phyloP scores from a whole-genome alignment of 2,329 filamentous ascomycete species.

The Metarhizium guizhouense region DNA sequence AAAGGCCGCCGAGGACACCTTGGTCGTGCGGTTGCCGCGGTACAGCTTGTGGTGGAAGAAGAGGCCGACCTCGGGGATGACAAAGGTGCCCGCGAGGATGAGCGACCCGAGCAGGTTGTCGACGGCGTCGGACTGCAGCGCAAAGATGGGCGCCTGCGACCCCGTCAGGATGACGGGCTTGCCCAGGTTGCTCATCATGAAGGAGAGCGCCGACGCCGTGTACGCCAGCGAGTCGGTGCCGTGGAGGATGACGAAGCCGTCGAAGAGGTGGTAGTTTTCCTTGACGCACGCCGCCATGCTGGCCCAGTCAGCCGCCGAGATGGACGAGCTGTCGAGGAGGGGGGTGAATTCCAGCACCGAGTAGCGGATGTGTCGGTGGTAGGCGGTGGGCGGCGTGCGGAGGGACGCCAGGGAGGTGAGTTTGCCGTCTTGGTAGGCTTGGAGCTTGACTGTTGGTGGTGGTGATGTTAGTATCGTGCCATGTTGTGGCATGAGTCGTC shows the following conservation, averaged over 20 bases:
- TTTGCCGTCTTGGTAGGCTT: constrained; percentile 41
- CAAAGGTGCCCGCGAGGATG: constrained; percentile 85
- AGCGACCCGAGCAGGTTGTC: constrained; percentile 84
- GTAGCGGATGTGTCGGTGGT: constrained; percentile 75
- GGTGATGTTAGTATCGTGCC: too few species aligned
- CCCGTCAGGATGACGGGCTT: constrained; percentile 86
- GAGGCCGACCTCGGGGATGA: constrained; percentile 85
- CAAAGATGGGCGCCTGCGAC: constrained; percentile 77
- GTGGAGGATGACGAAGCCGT: constrained; percentile 85
- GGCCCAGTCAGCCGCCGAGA: constrained; percentile 78
- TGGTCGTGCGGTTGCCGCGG: constrained; percentile 79
- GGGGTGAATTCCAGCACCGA: constrained; percentile 76
- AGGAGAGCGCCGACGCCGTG: constrained; percentile 81
- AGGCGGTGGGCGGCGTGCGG: constrained; percentile 71
- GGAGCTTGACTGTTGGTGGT: constrained; percentile 32
- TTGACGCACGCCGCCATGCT: constrained; percentile 72
- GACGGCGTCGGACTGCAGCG: constrained; percentile 82
- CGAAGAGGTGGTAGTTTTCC: constrained; percentile 80
- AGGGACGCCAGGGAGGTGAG: constrained; percentile 54
- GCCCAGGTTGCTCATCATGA: constrained; percentile 85
- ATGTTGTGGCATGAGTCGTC: too few species aligned
- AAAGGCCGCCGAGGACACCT: constrained; percentile 79
- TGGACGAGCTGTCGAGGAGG: constrained; percentile 81
- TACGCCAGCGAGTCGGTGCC: constrained; percentile 87
- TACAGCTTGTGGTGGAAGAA: constrained; percentile 92